Evolutionary conservation across 106 monocot genomes (phyloP).

Genomic region (Phalaenopsis aphrodite): DNA sequence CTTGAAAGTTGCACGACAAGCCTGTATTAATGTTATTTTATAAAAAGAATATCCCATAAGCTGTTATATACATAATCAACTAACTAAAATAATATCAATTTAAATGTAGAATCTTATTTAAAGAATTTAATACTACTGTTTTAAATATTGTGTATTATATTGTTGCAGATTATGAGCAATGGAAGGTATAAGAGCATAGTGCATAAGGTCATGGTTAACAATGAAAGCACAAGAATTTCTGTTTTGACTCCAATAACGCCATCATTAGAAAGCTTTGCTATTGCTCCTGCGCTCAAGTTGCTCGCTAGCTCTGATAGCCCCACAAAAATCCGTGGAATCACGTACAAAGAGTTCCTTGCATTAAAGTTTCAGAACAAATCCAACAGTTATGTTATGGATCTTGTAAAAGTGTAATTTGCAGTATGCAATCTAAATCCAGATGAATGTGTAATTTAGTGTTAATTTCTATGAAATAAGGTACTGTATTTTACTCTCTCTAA

Average conservation of each 20-base stretch:
- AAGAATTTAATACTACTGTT: neutral
- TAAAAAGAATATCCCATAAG: too few relatives aligned
- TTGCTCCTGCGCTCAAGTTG: slow-evolving; percentile 2
- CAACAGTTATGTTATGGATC: neutral
- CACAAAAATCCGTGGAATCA: neutral
- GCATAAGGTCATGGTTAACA: neutral
- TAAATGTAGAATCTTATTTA: neutral
- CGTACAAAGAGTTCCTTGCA: neutral
- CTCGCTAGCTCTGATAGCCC: neutral
- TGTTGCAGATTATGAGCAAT: neutral
- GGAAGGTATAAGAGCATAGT: slow-evolving; percentile 5
- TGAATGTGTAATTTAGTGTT: neutral
- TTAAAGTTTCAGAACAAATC: neutral
- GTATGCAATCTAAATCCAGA: neutral
- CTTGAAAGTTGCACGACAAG: too few relatives aligned
- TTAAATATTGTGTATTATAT: neutral
- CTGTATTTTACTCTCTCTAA: too few relatives aligned
- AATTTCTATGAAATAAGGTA: too few relatives aligned
- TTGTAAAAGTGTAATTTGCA: neutral
- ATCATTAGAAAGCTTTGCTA: neutral
- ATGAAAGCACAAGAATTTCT: neutral
- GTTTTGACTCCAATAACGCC: neutral
- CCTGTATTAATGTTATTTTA: too few relatives aligned
- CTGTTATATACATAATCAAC: too few relatives aligned
- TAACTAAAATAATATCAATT: too few relatives aligned